phyloP scores from a whole-genome alignment of 192 early-diverging fungal species.

The Polychytrium aggregatum region DNA sequence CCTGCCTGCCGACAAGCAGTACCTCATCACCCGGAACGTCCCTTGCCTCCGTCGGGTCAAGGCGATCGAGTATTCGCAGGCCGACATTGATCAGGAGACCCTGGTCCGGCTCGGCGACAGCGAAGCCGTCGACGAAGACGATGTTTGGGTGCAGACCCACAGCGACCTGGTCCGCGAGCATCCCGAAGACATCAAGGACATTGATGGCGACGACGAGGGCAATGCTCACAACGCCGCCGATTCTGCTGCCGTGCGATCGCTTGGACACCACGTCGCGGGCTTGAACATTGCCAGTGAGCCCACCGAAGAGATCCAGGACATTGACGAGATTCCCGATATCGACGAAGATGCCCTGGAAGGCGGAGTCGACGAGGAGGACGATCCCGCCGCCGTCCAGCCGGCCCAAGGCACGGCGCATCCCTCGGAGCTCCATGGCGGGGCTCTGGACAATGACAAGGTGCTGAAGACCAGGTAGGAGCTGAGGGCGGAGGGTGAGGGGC shows the following conservation, averaged over 20 bases:
- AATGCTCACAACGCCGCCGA: neutral
- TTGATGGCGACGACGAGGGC: slow-evolving; percentile 46
- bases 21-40: slow-evolving; percentile 89
- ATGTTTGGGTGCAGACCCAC: slow-evolving; percentile 74
- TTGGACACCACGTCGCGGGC: neutral
- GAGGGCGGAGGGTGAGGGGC: too few relatives aligned
- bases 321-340: slow-evolving; percentile 89
- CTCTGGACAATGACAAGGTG: slow-evolving; percentile 24
- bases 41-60: slow-evolving; percentile 81
- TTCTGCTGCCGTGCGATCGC: neutral
- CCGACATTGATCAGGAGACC: slow-evolving; percentile 1
- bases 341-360: slow-evolving; percentile 58
- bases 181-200: slow-evolving; percentile 53
- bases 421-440: neutral
- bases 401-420: neutral
- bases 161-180: slow-evolving; percentile 16
- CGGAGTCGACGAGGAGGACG: slow-evolving; percentile 63
- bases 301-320: slow-evolving; percentile 69
- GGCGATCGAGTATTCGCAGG: slow-evolving; percentile 58
- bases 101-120: neutral
- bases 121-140: too few relatives aligned
- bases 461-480: slow-evolving; percentile 34
- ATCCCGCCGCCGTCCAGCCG: slow-evolving; percentile 43
- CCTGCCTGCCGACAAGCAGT: slow-evolving; percentile 72
- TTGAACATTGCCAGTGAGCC: slow-evolving; percentile 18